Evolutionary conservation across 306 rosid genomes (phyloP).

Genomic region (Dalbergia oliveri): DNA sequence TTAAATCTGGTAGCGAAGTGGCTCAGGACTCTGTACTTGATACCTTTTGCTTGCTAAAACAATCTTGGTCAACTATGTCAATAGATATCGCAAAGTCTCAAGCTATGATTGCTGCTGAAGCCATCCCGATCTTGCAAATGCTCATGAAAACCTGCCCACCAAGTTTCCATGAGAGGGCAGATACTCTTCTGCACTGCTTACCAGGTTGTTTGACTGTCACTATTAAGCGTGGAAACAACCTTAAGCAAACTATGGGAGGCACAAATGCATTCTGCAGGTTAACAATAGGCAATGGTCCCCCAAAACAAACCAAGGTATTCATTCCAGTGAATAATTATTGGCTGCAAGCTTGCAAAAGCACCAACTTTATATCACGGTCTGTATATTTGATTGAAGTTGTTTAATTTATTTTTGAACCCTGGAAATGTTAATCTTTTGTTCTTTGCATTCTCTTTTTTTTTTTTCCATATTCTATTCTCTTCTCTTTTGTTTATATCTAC

Average conservation of each 20-base stretch:
- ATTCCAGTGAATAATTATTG: slow-evolving; percentile 39
- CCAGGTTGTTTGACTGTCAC: slow-evolving; percentile 98
- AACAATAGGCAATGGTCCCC: slow-evolving; percentile 92
- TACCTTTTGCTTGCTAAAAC: slow-evolving; percentile 79
- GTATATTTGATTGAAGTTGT: slow-evolving; percentile 29
- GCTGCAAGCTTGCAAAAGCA: slow-evolving; percentile 27
- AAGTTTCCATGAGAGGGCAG: slow-evolving; percentile 97
- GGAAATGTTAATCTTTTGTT: slow-evolving; percentile 1
- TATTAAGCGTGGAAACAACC: slow-evolving; percentile 90
- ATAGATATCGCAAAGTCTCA: slow-evolving; percentile 88
- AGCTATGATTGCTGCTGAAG: slow-evolving; percentile 91
- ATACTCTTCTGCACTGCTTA: slow-evolving; percentile 89
- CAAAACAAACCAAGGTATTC: slow-evolving; percentile 95
- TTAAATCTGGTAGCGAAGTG: slow-evolving; percentile 82
- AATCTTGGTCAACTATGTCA: slow-evolving; percentile 97
- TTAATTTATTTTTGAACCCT: background rate
- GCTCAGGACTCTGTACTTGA: slow-evolving; percentile 95
- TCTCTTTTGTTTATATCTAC: background rate
- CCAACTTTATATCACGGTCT: slow-evolving; percentile 34
- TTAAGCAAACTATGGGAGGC: slow-evolving; percentile 95
- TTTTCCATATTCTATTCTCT: background rate
- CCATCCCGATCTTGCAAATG: slow-evolving; percentile 97
- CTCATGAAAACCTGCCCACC: slow-evolving; percentile 99
- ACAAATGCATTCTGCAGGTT: slow-evolving; percentile 95
- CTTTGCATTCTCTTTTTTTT: background rate